Conservation (phyloP, 495 filamentous ascomycete species). For the Neurospora discreta region DNA sequence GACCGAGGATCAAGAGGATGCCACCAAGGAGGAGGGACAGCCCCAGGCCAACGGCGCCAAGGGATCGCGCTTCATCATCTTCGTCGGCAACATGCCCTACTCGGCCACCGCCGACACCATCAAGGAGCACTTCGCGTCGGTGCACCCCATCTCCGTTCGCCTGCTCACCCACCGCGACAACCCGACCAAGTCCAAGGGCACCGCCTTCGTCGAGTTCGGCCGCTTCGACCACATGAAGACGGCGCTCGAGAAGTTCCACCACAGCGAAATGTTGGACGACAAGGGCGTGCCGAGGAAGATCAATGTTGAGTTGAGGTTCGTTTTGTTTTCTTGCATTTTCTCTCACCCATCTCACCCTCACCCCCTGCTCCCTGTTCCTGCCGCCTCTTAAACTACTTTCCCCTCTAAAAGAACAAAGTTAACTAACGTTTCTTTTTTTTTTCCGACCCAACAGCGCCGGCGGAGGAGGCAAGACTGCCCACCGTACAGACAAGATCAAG, state of each 20-base stretch:
- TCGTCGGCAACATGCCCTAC: constrained; percentile 88
- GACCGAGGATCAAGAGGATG: constrained; percentile 8
- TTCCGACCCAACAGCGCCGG: constrained; percentile 41
- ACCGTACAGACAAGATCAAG: constrained; percentile 62
- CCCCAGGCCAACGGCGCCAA: constrained; percentile 22
- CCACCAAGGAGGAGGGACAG: constrained; percentile 6
- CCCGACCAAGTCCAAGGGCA: constrained; percentile 64
- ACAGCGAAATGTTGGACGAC: constrained; percentile 68
- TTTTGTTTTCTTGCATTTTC: too few relatives aligned
- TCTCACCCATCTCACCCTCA: too few relatives aligned
- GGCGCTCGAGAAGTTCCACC: constrained; percentile 79
- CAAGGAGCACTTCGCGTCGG: constrained; percentile 61
- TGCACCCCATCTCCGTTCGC: constrained; percentile 62
- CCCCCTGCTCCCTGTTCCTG: too few relatives aligned
- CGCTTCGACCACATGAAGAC: constrained; percentile 88
- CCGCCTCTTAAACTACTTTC: too few relatives aligned
- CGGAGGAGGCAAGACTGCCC: constrained; percentile 68
- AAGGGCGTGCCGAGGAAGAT: constrained; percentile 52
- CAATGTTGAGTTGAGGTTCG: constrained; percentile 82
- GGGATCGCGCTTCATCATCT: constrained; percentile 64
- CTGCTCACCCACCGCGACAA: constrained; percentile 61
- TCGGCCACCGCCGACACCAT: constrained; percentile 58
- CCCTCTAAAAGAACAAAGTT: too few relatives aligned
- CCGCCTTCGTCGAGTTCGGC: constrained; percentile 89
- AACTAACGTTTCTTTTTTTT: too few relatives aligned